Base-by-base conservation (phyloP, 345 rosid species). In the Hibiscus trionum region DNA sequence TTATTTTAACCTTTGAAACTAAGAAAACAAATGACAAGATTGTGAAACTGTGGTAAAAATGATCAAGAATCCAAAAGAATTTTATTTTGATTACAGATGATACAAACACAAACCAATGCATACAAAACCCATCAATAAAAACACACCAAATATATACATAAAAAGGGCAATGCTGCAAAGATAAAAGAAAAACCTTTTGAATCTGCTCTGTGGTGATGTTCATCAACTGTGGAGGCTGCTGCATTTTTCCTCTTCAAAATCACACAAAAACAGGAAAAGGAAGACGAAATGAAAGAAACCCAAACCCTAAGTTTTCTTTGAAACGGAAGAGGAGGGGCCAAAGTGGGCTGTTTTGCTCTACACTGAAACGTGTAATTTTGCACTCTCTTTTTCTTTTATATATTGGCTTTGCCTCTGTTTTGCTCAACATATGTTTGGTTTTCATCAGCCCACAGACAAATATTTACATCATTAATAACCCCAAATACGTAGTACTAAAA, bases 171-270 rank as follows among this genome's bases (percentile, higher is more conserved):
- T 37, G 59, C 57, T 52, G 49, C 29, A 44, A 69, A 71, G 42
- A 74, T 16, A 4, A 27, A 61, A 52, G 3, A 56, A 56, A 56
- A 29, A 81, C 89, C 87, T 79, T 80, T 77, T 84, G 86, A 75
- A 86, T 84, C 84, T 82, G 89, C 73, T 86, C 87, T 49, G 89
- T 86, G 61, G 89, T 82, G 68, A 82, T 55, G 65, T 73, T 80
- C 15, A 79, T 33, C 81, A 78, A 74, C 71, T 76, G 80, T 49
- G 58, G 72, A 69, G 74, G 76, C 79, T 81, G 88, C 86, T 83
- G 88, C 86, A 81, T 81, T 64, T 59, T 55, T 19, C 71, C n/a
- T n/a, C 29, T 53, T 24, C 42, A 53, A 17, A 56, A 64, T 33
- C 69, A 72, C 27, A 55, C 24, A 21, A 14, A 71, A 42, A 27